Evolutionary conservation across 2,329 filamentous ascomycete genomes (phyloP).

Genomic region (Myriosclerotinia curreyana): DNA sequence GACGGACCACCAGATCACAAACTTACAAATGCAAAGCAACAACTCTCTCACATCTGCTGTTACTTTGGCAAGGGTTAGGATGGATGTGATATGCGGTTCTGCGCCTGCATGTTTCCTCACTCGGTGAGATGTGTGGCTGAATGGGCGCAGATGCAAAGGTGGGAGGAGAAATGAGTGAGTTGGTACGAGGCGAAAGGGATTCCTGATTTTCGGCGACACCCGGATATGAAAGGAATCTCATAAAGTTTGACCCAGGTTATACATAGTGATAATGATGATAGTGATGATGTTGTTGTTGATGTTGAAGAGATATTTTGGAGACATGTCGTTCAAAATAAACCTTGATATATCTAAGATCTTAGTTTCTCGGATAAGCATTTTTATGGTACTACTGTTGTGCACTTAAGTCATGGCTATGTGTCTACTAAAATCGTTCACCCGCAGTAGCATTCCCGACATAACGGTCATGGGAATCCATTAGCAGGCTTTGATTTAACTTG

Average conservation of each 20-base stretch:
- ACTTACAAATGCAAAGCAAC: conserved; percentile 15
- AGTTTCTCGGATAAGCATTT: conserved; percentile 21
- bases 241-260: neutral
- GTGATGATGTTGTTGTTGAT: too few relatives aligned
- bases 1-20: conserved; percentile 10
- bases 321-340: conserved; percentile 20
- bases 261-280: too few relatives aligned
- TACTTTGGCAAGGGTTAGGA: conserved; percentile 12
- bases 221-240: neutral
- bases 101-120: conserved; percentile 20
- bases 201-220: neutral
- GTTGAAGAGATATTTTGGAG: neutral
- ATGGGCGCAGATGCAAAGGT: conserved; percentile 17
- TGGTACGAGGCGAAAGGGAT: neutral
- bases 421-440: conserved; percentile 23
- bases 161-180: conserved; percentile 3
- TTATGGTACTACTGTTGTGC: conserved; percentile 20
- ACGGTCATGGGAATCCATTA: conserved; percentile 23
- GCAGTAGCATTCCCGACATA: conserved; percentile 23
- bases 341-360: conserved; percentile 21
- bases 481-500: conserved; percentile 14
- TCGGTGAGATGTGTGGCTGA: conserved; percentile 23
- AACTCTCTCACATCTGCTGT: conserved; percentile 11
- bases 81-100: conserved; percentile 20
- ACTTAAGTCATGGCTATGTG: conserved; percentile 19